These are phyloP conservation scores for Lipomyces orientalis DNA, from an alignment of 805 yeast species.

Conservation along the genomic window DNA sequence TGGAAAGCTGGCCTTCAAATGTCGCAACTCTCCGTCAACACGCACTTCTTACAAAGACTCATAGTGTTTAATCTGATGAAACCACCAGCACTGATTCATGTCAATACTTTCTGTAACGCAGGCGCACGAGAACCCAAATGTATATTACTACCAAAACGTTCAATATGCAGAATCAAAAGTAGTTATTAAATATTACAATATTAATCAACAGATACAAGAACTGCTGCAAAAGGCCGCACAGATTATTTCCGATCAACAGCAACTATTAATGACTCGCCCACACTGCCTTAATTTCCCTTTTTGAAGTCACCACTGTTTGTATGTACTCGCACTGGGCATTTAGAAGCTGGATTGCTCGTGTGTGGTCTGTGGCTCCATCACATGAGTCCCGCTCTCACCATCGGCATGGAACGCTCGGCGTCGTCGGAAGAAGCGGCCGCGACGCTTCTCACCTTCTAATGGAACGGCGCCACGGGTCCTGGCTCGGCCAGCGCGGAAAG, in stretches of 20 bases:
- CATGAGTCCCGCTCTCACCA: constrained; percentile 28
- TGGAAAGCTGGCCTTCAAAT: too few species aligned
- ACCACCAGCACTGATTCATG: too few species aligned
- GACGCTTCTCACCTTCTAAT: constrained; percentile 24
- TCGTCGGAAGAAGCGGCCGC: constrained; percentile 31
- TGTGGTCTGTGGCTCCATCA: constrained; percentile 11
- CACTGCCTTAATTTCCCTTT: too few species aligned
- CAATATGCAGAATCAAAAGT: neutral
- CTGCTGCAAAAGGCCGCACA: neutral
- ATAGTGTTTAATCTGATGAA: too few species aligned
- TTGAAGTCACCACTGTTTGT: neutral
- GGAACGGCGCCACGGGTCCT: constrained; percentile 26
- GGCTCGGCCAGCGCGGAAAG: constrained; percentile 26
- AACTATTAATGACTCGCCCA: neutral
- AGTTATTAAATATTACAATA: neutral
- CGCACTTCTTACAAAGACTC: neutral
- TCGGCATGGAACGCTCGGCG: constrained; percentile 27
- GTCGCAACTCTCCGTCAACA: too few species aligned
- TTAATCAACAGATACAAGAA: neutral
- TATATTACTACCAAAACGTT: neutral
- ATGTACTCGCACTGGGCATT: neutral
- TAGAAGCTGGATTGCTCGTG: constrained; percentile 7
- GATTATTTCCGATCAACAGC: neutral
- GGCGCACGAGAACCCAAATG: too few species aligned
- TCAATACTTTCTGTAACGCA: too few species aligned